A percentile compares a stretch with the other conserved stretches of the same genome.
These are phyloP conservation scores for Didymella exigua DNA, from an alignment of 2,329 filamentous ascomycete genomes.

Conservation along the genomic window DNA sequence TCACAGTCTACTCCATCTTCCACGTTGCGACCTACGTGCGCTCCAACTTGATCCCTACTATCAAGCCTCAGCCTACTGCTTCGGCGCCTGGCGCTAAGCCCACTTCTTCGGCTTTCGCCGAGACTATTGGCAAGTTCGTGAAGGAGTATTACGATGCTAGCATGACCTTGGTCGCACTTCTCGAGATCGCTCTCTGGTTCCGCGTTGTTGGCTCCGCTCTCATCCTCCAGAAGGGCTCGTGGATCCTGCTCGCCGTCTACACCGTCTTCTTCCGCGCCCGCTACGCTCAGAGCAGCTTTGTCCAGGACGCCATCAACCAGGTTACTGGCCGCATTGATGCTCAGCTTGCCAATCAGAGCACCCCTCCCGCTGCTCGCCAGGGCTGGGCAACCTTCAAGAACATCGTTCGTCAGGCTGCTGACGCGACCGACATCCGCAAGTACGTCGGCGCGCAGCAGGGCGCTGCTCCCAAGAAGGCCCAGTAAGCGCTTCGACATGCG, in stretches of 20 bases:
- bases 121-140: slow-evolving; percentile 88
- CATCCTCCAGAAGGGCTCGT: slow-evolving; percentile 87
- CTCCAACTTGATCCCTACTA: slow-evolving; percentile 86
- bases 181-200: slow-evolving; percentile 87
- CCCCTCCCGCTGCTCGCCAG: slow-evolving; percentile 77
- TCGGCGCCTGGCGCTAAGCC: slow-evolving; percentile 59
- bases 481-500: slow-evolving; percentile 38
- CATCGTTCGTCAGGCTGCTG: slow-evolving; percentile 73
- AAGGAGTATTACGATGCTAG: slow-evolving; percentile 97
- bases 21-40: slow-evolving; percentile 97
- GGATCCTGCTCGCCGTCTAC: slow-evolving; percentile 86
- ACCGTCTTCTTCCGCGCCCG: slow-evolving; percentile 90
- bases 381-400: slow-evolving; percentile 82
- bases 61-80: slow-evolving; percentile 69
- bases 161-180: slow-evolving; percentile 88
- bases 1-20: slow-evolving; percentile 97
- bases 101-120: slow-evolving; percentile 69
- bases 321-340: slow-evolving; percentile 79
- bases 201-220: slow-evolving; percentile 81
- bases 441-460: slow-evolving; percentile 65
- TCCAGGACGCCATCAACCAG: slow-evolving; percentile 79
- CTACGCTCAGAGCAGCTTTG: slow-evolving; percentile 87
- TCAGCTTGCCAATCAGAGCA: slow-evolving; percentile 82
- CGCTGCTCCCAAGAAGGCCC: slow-evolving; percentile 68
- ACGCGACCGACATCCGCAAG: slow-evolving; percentile 77